phyloP scores from a whole-genome alignment of 2,329 filamentous ascomycete species.

The Iodosphaeria phyllophila region DNA sequence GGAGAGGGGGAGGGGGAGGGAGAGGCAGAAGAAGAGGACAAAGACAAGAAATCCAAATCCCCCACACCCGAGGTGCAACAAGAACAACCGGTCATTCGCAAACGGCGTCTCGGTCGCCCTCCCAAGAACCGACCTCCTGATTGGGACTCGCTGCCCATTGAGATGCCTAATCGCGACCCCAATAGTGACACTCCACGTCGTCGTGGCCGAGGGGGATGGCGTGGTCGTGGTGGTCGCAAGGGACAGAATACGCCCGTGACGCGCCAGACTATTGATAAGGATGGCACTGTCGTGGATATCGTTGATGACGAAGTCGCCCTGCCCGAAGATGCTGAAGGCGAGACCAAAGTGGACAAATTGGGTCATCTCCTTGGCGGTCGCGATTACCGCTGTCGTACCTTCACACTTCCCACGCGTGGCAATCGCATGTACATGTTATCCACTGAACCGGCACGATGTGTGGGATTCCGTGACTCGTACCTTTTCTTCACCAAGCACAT shows the following conservation, averaged over 20 bases:
- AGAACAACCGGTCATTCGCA: constrained; percentile 45
- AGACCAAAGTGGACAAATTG: constrained; percentile 81
- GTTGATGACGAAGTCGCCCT: constrained; percentile 81
- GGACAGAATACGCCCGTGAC: constrained; percentile 57
- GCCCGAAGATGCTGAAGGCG: constrained; percentile 72
- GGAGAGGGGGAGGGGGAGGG: constrained; percentile 8
- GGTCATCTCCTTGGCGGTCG: constrained; percentile 68
- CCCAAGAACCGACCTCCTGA: constrained; percentile 71
- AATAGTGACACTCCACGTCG: constrained; percentile 41
- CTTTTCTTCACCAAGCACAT: constrained; percentile 98
- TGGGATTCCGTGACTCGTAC: constrained; percentile 94
- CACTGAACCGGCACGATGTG: constrained; percentile 88
- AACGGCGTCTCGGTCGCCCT: constrained; percentile 66
- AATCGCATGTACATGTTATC: constrained; percentile 94
- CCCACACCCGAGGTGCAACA: constrained; percentile 34
- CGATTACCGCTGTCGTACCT: constrained; percentile 90
- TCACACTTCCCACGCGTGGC: constrained; percentile 71
- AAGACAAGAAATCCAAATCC: constrained; percentile 25
- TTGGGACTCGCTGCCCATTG: constrained; percentile 45
- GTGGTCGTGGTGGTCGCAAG: constrained; percentile 43
- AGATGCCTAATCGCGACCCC: constrained; percentile 31
- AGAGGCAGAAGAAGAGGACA: constrained; percentile 20
- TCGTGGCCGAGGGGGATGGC: constrained; percentile 53
- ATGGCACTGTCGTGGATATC: constrained; percentile 82
- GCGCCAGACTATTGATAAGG: constrained; percentile 79